Evolutionary conservation across 2,329 filamentous ascomycete genomes (phyloP).

Genomic region (Epichloe scottii): DNA sequence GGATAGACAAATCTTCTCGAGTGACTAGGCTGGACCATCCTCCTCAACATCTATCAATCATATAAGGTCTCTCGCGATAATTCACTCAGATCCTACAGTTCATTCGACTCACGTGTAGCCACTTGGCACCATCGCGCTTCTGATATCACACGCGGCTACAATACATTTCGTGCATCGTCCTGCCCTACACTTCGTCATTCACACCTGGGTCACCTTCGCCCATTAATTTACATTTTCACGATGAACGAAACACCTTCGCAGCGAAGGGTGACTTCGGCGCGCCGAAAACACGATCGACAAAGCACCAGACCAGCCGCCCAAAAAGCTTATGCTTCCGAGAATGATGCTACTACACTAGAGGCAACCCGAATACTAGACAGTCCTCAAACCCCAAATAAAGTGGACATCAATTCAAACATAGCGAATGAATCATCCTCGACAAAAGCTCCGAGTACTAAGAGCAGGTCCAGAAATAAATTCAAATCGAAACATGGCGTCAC

Average conservation of each 20-base stretch:
- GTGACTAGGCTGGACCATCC: not conserved
- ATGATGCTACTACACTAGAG: constrained; percentile 27
- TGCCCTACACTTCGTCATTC: not conserved
- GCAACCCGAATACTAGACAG: constrained; percentile 21
- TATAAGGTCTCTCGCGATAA: not conserved
- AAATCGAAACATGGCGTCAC: constrained; percentile 11
- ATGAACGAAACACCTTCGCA: constrained; percentile 6
- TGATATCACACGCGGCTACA: not conserved
- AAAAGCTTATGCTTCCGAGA: constrained; percentile 49
- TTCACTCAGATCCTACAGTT: not conserved
- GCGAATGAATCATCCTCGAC: constrained; percentile 12
- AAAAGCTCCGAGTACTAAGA: constrained; percentile 18
- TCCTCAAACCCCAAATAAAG: constrained; percentile 36
- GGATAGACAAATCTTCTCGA: not conserved
- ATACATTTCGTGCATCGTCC: not conserved
- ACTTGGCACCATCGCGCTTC: not conserved
- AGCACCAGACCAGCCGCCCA: constrained; percentile 28
- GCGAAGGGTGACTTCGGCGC: constrained; percentile 19
- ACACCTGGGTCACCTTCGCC: not conserved
- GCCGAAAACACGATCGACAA: constrained; percentile 27
- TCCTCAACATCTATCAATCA: not conserved
- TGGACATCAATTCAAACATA: constrained; percentile 22
- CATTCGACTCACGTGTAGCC: not conserved
- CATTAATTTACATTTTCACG: not conserved
- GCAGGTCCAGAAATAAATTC: constrained; percentile 18